These are phyloP conservation scores for Xanthoceras sorbifolium DNA, from an alignment of 345 rosid species.

Conservation along the genomic window DNA sequence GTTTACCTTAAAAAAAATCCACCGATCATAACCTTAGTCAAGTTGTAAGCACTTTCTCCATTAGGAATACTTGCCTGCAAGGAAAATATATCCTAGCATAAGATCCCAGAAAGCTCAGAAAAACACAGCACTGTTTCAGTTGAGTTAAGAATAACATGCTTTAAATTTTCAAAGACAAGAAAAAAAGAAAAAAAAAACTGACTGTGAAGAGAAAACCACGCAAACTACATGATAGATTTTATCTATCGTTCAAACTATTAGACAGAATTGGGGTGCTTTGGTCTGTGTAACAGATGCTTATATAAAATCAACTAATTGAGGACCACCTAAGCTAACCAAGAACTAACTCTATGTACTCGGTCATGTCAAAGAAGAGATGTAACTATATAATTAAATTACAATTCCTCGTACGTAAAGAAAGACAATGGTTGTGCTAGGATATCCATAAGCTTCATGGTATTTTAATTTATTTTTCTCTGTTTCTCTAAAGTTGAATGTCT, in stretches of 20 bases:
- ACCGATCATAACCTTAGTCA: conserved; percentile 74
- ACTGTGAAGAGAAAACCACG: not conserved
- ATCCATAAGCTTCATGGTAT: not conserved
- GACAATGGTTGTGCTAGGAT: not conserved
- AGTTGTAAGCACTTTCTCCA: conserved; percentile 72
- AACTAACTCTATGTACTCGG: not conserved
- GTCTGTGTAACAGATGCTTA: not conserved
- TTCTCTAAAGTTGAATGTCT: not conserved
- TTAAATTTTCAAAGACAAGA: not conserved
- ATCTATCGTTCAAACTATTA: not conserved
- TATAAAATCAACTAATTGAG: not conserved
- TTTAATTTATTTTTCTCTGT: not conserved
- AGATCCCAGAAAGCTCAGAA: conserved; percentile 17
- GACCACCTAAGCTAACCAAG: not conserved
- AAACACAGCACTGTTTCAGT: not conserved
- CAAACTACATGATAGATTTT: conserved; percentile 10
- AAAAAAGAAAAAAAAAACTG: not conserved
- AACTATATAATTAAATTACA: not conserved
- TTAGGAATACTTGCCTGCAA: conserved; percentile 91
- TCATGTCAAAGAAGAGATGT: not conserved
- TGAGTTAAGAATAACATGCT: not conserved
- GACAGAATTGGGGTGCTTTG: not conserved
- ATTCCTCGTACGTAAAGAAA: not conserved
- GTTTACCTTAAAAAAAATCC: conserved; percentile 87
- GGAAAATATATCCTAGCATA: conserved; percentile 24